A percentile compares a stretch with the other conserved stretches of the same genome.
Evolutionary conservation across 2,329 filamentous ascomycete genomes (phyloP).

Genomic region (Emergomyces africanus): DNA sequence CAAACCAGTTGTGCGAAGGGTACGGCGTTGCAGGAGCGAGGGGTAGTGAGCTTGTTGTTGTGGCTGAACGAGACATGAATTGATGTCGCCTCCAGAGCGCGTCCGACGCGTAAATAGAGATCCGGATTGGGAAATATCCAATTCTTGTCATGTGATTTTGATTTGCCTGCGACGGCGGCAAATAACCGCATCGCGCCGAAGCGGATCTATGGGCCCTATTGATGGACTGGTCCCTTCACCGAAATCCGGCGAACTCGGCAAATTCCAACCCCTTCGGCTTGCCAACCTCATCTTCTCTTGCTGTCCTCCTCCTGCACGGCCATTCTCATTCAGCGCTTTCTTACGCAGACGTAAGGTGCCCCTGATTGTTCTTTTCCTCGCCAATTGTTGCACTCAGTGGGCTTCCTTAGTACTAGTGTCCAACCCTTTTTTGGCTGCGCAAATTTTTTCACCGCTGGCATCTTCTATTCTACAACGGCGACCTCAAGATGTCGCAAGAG

Average conservation of each 20-base stretch:
- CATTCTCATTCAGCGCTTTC: background rate
- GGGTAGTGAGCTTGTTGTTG: background rate
- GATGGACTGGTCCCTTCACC: background rate
- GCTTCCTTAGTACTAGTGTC: background rate
- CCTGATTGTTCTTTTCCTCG: background rate
- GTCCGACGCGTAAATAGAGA: background rate
- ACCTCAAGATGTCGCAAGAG: slow-evolving; percentile 45
- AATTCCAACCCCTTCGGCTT: background rate
- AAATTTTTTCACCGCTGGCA: background rate
- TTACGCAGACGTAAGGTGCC: background rate
- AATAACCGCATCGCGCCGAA: background rate
- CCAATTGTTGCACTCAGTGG: background rate
- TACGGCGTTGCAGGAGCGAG: background rate
- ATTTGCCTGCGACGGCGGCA: background rate
- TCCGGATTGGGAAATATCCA: background rate
- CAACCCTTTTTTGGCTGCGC: background rate
- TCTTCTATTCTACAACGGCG: background rate
- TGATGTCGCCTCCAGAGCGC: background rate
- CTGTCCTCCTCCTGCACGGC: background rate
- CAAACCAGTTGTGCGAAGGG: background rate
- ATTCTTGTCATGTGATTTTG: too few relatives aligned
- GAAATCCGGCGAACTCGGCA: slow-evolving; percentile 1
- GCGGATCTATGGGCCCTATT: too few relatives aligned
- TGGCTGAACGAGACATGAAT: background rate
- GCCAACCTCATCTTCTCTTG: background rate